A percentile compares a stretch with the other conserved stretches of the same genome.
Evolutionary conservation across 495 filamentous ascomycete genomes (phyloP).

Genomic region (Penicillium cosmopolitanum): DNA sequence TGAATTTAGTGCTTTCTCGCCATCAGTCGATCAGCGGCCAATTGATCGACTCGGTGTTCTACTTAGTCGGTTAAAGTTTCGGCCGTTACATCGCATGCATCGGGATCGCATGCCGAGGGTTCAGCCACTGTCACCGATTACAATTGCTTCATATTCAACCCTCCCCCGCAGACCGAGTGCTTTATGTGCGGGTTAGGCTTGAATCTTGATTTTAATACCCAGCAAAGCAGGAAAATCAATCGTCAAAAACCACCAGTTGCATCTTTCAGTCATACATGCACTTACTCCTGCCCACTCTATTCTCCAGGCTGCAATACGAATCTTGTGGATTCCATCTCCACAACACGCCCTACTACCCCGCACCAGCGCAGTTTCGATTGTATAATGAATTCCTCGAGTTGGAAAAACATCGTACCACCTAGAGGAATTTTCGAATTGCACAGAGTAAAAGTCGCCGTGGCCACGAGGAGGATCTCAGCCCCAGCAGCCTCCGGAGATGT

Average conservation of each 20-base stretch:
- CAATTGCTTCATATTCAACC: too few relatives aligned
- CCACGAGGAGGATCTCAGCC: too few relatives aligned
- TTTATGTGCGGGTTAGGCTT: too few relatives aligned
- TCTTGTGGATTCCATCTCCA: neutral
- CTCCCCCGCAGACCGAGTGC: too few relatives aligned
- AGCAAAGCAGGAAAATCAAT: too few relatives aligned
- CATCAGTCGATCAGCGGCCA: neutral
- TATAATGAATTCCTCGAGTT: neutral
- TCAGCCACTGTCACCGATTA: too few relatives aligned
- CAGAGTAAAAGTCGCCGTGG: neutral
- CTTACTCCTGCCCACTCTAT: neutral
- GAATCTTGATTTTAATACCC: too few relatives aligned
- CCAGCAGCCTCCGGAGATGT: too few relatives aligned
- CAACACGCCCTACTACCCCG: constrained; percentile 4
- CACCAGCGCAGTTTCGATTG: constrained; percentile 3
- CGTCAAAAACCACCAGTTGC: too few relatives aligned
- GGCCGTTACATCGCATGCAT: neutral
- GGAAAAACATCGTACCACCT: neutral
- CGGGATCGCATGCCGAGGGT: neutral
- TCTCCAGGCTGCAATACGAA: constrained; percentile 1
- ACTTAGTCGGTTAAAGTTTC: neutral
- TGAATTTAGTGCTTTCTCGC: neutral
- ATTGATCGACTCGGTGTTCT: neutral
- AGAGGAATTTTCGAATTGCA: neutral
- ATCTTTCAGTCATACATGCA: too few relatives aligned